A percentile compares a stretch with the other conserved stretches of the same genome.
phyloP scores from a whole-genome alignment of 805 yeast genomes.

The Teunomyces gatunensis region DNA sequence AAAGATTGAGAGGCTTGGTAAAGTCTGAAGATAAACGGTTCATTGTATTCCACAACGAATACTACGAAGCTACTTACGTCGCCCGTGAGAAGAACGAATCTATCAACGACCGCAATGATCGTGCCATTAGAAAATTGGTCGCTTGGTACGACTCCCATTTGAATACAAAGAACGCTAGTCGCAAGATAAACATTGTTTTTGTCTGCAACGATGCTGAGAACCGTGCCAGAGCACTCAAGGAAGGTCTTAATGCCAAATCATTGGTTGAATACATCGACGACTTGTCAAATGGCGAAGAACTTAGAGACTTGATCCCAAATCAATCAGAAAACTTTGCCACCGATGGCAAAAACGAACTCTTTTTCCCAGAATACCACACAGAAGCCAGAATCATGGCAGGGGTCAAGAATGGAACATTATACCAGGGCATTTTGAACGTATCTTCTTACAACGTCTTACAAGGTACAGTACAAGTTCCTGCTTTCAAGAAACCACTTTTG shows the following conservation, averaged over 20 bases:
- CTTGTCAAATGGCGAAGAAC: conserved; percentile 68
- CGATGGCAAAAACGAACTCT: conserved; percentile 44
- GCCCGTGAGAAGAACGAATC: conserved; percentile 63
- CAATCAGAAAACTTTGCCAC: conserved; percentile 35
- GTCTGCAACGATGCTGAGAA: conserved; percentile 80
- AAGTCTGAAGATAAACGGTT: conserved; percentile 78
- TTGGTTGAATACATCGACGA: conserved; percentile 68
- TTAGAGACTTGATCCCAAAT: conserved; percentile 75
- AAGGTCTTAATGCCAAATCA: conserved; percentile 54
- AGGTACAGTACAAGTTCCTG: conserved; percentile 71
- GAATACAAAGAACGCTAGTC: conserved; percentile 22
- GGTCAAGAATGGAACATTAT: conserved; percentile 76
- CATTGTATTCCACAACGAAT: conserved; percentile 91
- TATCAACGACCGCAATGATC: conserved; percentile 86
- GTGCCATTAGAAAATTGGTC: conserved; percentile 78
- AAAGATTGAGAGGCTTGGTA: conserved; percentile 74
- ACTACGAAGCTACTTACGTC: conserved; percentile 66
- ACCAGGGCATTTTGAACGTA: conserved; percentile 79
- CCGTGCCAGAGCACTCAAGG: conserved; percentile 51
- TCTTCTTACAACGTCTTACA: conserved; percentile 87
- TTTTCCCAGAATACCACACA: conserved; percentile 75
- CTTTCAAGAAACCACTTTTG: conserved; percentile 77
- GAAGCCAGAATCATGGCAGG: conserved; percentile 89
- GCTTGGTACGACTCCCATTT: conserved; percentile 74
- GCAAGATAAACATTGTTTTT: conserved; percentile 48